These are phyloP conservation scores for Lolium rigidum DNA, from an alignment of 176 grass and related monocot species.

Conservation along the genomic window DNA sequence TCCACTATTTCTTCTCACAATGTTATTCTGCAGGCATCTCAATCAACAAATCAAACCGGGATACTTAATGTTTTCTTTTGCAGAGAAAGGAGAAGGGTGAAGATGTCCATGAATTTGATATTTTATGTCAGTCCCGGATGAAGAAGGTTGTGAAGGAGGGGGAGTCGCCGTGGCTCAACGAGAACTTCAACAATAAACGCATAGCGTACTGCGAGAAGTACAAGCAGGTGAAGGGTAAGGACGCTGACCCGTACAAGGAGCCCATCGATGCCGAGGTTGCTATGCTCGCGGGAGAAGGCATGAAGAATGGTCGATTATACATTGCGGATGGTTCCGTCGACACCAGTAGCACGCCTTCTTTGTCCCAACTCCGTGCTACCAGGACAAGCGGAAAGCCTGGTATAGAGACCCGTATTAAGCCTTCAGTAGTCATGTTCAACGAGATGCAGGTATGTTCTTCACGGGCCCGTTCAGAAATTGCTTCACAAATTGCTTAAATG, in stretches of 20 bases:
- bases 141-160: too few species aligned
- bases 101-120: too few species aligned
- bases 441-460: neutral
- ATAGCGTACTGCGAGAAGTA: neutral
- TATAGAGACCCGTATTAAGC: neutral
- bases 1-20: too few species aligned
- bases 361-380: neutral
- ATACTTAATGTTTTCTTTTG: neutral
- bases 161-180: too few species aligned
- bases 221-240: neutral
- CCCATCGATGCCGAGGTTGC: neutral
- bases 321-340: neutral
- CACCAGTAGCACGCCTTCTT: neutral
- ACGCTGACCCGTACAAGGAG: neutral
- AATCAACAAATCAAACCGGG: conserved; percentile 4
- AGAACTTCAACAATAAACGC: too few species aligned
- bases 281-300: neutral
- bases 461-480: too few species aligned
- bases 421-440: neutral
- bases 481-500: neutral
- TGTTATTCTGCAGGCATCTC: conserved; percentile 4
- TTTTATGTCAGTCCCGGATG: too few species aligned
- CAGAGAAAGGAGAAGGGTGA: too few species aligned
- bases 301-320: neutral
- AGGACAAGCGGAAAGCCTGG: neutral